A percentile compares a stretch with the other conserved stretches of the same genome.
phyloP scores from a whole-genome alignment of 768 basidiomycete species.

The Strobilomyces dryophilus region DNA sequence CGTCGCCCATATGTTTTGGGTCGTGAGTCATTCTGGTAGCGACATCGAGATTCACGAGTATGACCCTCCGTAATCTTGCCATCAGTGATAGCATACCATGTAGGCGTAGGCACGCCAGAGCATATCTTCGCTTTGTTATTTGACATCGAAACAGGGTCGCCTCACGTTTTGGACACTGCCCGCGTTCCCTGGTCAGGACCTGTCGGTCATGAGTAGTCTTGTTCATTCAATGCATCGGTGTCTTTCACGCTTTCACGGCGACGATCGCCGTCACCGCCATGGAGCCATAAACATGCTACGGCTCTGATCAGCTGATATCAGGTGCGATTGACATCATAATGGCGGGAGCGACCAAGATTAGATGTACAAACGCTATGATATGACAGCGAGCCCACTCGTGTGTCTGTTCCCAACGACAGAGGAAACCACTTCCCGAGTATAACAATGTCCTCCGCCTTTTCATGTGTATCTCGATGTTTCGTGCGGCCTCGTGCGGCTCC shows the following conservation, averaged over 20 bases:
- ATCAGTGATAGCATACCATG: constrained; percentile 71
- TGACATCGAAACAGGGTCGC: constrained; percentile 32
- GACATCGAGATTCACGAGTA: neutral
- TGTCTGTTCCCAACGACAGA: neutral
- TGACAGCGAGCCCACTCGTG: too few relatives aligned
- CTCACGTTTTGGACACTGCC: constrained; percentile 88
- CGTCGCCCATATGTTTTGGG: constrained; percentile 62
- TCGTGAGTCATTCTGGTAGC: constrained; percentile 35
- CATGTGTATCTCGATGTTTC: constrained; percentile 23
- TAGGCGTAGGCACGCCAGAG: constrained; percentile 19
- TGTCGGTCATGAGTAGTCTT: too few relatives aligned
- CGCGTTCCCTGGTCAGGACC: too few relatives aligned
- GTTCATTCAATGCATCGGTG: too few relatives aligned
- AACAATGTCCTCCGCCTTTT: constrained; percentile 24
- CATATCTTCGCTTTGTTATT: neutral
- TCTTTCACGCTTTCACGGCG: too few relatives aligned
- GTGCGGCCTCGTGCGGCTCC: constrained; percentile 6
- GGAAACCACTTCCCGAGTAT: constrained; percentile 26
- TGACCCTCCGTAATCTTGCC: neutral
- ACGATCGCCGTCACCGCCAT: too few relatives aligned
- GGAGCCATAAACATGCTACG: too few relatives aligned
- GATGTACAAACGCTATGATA: too few relatives aligned
- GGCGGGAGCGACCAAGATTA: too few relatives aligned
- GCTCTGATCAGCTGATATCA: too few relatives aligned
- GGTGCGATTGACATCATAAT: too few relatives aligned